A percentile compares a stretch with the other conserved stretches of the same genome.
phyloP scores from a whole-genome alignment of 148 eudicot genomes.

The Heliamphora exappendiculata region DNA sequence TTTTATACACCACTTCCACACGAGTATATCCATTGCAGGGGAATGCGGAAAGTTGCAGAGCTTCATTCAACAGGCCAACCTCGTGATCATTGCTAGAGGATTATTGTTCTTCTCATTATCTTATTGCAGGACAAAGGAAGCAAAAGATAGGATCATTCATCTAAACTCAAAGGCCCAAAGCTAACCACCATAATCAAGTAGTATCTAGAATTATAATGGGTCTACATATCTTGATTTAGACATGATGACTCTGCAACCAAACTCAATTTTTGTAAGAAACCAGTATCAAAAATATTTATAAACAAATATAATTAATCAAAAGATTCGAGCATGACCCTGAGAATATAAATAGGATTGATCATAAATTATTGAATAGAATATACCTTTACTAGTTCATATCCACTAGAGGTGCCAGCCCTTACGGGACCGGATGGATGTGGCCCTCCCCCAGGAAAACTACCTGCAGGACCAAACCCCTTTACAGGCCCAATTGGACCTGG shows the following conservation, averaged over 20 bases:
- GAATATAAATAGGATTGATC: background rate
- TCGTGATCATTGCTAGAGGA: too few species aligned
- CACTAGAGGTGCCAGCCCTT: slow-evolving; percentile 34
- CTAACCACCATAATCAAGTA: too few species aligned
- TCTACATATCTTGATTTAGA: too few species aligned
- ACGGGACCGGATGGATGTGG: slow-evolving; percentile 27
- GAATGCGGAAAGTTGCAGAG: too few species aligned
- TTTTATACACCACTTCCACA: too few species aligned
- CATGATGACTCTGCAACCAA: background rate
- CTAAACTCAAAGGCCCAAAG: too few species aligned
- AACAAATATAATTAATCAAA: background rate
- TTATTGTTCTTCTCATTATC: too few species aligned
- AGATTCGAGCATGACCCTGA: background rate
- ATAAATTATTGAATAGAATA: background rate
- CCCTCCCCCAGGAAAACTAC: slow-evolving; percentile 30
- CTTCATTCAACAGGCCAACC: too few species aligned
- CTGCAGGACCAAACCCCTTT: slow-evolving; percentile 36
- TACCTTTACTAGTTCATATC: slow-evolving; percentile 42
- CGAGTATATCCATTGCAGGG: too few species aligned
- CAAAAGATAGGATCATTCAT: too few species aligned
- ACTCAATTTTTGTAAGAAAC: background rate
- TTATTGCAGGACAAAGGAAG: too few species aligned
- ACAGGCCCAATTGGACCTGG: slow-evolving; percentile 35
- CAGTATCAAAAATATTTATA: background rate
- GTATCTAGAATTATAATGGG: too few species aligned